These are phyloP conservation scores for Diplosphaera chodatii DNA, from an alignment of 139 green algal genomes.

Conservation along the genomic window DNA sequence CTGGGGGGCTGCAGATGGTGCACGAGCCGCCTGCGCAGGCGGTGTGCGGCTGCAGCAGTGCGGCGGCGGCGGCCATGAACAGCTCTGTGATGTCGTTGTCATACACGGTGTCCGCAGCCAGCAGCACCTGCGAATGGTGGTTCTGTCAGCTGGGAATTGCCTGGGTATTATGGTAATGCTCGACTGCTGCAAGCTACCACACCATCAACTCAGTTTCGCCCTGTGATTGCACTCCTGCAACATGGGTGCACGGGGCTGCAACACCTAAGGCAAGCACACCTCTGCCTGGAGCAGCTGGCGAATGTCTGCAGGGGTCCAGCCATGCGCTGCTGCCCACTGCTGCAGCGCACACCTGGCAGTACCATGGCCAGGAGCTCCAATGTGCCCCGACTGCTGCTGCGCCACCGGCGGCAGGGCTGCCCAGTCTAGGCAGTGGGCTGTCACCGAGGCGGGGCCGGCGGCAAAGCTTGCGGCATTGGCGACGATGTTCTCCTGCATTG, in stretches of 20 bases:
- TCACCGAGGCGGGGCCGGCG: neutral
- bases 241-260: no score
- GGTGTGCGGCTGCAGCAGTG: constrained; percentile 4
- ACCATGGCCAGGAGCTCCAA: no score
- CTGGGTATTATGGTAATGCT: no score
- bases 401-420: no score
- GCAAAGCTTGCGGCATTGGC: neutral
- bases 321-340: neutral
- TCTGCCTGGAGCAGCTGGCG: neutral
- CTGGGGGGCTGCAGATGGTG: neutral
- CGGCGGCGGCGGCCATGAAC: constrained; percentile 11
- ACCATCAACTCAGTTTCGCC: no score
- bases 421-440: neutral
- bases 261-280: neutral
- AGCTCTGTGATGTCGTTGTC: constrained; percentile 18
- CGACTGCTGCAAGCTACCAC: no score
- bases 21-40: neutral
- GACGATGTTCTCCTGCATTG: neutral
- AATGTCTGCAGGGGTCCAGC: neutral
- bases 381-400: neutral
- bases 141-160: no score
- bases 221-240: no score
- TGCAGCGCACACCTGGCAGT: no score
- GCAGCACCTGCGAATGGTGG: constrained; percentile 9
- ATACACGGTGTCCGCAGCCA: constrained; percentile 24